phyloP scores from a whole-genome alignment of 345 rosid genomes.

The Orychophragmus violaceus region DNA sequence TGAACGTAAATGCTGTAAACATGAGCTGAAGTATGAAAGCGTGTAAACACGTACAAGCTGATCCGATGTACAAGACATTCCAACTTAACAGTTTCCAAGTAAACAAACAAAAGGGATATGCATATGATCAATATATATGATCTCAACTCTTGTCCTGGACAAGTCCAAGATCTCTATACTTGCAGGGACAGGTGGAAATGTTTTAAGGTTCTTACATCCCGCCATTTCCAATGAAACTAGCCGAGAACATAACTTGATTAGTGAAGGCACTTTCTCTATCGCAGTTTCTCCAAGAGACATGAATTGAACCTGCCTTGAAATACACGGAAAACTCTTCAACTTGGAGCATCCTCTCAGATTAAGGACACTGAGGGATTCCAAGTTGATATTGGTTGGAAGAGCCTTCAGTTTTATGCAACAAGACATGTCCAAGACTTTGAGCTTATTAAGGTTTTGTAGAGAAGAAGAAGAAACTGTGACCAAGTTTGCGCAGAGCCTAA shows the following conservation, averaged over 20 bases:
- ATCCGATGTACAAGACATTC: background rate
- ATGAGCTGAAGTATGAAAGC: background rate
- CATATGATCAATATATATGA: background rate
- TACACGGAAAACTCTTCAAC: background rate
- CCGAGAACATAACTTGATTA: background rate
- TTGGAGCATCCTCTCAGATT: background rate
- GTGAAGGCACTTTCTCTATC: conserved; percentile 6
- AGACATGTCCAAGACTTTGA: conserved; percentile 12
- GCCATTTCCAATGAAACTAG: conserved; percentile 7
- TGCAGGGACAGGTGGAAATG: background rate
- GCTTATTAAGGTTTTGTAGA: background rate
- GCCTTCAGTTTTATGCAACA: background rate
- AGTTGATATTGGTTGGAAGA: background rate
- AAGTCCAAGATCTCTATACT: conserved; percentile 5
- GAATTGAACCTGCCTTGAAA: background rate
- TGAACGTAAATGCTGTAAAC: too few relatives aligned
- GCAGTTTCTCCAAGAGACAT: conserved; percentile 1
- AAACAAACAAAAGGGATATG: background rate
- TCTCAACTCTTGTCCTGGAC: background rate
- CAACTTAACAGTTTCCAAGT: background rate
- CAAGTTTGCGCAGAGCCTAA: background rate
- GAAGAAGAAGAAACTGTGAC: background rate
- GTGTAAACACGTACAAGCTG: too few relatives aligned
- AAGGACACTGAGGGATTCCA: background rate
- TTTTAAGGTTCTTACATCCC: background rate